phyloP scores from a whole-genome alignment of 257 asterid species.

The Rubia yunnanensis region DNA sequence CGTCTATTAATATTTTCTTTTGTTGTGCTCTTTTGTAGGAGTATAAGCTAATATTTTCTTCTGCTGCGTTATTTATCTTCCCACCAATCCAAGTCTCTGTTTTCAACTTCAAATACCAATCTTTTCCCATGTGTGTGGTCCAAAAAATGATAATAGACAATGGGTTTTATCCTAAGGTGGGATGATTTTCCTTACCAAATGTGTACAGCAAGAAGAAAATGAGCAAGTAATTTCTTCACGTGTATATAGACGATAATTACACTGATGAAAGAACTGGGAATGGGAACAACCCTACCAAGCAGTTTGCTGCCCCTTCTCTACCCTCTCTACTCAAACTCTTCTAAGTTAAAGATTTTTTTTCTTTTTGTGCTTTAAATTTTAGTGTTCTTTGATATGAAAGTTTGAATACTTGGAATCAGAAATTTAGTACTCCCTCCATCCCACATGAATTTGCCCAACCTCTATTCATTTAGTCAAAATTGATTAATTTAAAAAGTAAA shows the following conservation, averaged over 20 bases:
- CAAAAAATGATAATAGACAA: constrained; percentile 7
- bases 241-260: constrained; percentile 22
- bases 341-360: constrained; percentile 23
- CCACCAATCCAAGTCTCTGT: constrained; percentile 16
- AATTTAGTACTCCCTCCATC: too few relatives aligned
- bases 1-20: too few relatives aligned
- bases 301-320: constrained; percentile 60
- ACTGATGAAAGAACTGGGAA: constrained; percentile 7
- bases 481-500: too few relatives aligned
- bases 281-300: constrained; percentile 38
- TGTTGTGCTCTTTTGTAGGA: too few relatives aligned
- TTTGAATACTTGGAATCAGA: not conserved
- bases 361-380: not conserved
- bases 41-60: too few relatives aligned
- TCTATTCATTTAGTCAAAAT: too few relatives aligned
- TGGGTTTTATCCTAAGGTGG: constrained; percentile 15
- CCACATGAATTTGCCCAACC: too few relatives aligned
- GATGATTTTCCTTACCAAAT: constrained; percentile 18
- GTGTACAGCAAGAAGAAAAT: constrained; percentile 20
- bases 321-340: constrained; percentile 77
- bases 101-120: constrained; percentile 3
- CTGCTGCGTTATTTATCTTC: not conserved
- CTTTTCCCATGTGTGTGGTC: not conserved
- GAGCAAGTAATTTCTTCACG: constrained; percentile 17
- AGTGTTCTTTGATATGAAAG: not conserved